These are phyloP conservation scores for Pluteus cervinus DNA, from an alignment of 768 basidiomycete genomes.

Conservation along the genomic window DNA sequence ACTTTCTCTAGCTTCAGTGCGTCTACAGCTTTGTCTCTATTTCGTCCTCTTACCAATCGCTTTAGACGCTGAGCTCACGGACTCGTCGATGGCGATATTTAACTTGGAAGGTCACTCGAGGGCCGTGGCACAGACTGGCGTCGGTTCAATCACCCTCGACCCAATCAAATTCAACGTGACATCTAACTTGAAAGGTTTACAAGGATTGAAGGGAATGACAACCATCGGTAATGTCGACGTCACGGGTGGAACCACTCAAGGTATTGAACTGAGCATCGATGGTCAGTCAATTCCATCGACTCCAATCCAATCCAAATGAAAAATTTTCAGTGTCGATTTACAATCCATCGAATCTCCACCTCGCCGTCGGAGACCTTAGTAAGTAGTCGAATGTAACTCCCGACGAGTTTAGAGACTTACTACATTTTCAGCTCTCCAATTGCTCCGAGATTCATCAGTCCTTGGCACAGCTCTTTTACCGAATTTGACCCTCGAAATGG, in stretches of 20 bases:
- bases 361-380: constrained; percentile 61
- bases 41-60: constrained; percentile 4
- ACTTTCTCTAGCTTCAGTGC: constrained; percentile 56
- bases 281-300: constrained; percentile 27
- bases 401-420: neutral
- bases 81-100: constrained; percentile 41
- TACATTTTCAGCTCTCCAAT: constrained; percentile 40
- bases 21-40: constrained; percentile 12
- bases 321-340: constrained; percentile 42
- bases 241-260: constrained; percentile 52
- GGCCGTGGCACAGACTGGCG: constrained; percentile 52
- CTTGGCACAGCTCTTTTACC: constrained; percentile 62
- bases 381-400: constrained; percentile 15
- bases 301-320: neutral
- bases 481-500: constrained; percentile 50
- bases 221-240: constrained; percentile 60
- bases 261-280: constrained; percentile 52
- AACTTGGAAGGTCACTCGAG: constrained; percentile 52
- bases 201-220: constrained; percentile 52
- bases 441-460: constrained; percentile 41
- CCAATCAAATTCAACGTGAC: constrained; percentile 69
- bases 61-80: constrained; percentile 53
- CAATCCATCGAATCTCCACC: constrained; percentile 64
- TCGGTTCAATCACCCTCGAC: constrained; percentile 64
- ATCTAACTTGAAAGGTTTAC: constrained; percentile 51